These are phyloP conservation scores for Xylariaceae sp. DNA, from an alignment of 2,329 filamentous ascomycete species.

Conservation along the genomic window DNA sequence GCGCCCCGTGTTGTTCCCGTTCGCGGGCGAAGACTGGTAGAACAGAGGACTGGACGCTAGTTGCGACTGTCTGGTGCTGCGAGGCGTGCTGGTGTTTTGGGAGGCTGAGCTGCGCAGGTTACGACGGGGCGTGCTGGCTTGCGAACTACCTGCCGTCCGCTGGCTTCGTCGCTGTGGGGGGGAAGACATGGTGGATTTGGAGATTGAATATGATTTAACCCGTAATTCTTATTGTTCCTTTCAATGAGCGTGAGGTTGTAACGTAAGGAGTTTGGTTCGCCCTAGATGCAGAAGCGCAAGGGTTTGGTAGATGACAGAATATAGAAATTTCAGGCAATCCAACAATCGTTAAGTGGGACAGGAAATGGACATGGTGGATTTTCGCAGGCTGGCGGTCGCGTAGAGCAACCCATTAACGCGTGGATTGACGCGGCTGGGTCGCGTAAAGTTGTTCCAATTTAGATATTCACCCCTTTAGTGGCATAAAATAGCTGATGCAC, in stretches of 20 bases:
- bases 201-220: too few species aligned
- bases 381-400: conserved; percentile 13
- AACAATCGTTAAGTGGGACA: conserved; percentile 1
- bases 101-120: conserved; percentile 43
- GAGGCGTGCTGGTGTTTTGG: conserved; percentile 38
- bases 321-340: neutral
- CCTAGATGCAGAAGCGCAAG: too few species aligned
- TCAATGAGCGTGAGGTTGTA: too few species aligned
- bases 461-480: too few species aligned
- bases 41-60: conserved; percentile 76
- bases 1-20: conserved; percentile 30
- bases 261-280: too few species aligned
- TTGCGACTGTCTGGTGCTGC: conserved; percentile 41
- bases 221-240: too few species aligned
- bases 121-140: conserved; percentile 50
- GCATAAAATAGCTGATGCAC: too few species aligned
- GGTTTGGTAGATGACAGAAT: too few species aligned
- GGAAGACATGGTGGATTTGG: conserved; percentile 51
- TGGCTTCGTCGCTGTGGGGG: conserved; percentile 49
- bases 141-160: conserved; percentile 50
- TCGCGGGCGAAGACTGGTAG: conserved; percentile 51
- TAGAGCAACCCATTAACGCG: conserved; percentile 24
- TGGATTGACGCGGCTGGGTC: conserved; percentile 22
- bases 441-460: conserved; percentile 29
- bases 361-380: conserved; percentile 7